Percentiles rank a stretch among this genome's conserved stretches.
Evolutionary conservation across 1,284 basidiomycete genomes (phyloP).

Genomic region (Apiotrichum laibachii): DNA sequence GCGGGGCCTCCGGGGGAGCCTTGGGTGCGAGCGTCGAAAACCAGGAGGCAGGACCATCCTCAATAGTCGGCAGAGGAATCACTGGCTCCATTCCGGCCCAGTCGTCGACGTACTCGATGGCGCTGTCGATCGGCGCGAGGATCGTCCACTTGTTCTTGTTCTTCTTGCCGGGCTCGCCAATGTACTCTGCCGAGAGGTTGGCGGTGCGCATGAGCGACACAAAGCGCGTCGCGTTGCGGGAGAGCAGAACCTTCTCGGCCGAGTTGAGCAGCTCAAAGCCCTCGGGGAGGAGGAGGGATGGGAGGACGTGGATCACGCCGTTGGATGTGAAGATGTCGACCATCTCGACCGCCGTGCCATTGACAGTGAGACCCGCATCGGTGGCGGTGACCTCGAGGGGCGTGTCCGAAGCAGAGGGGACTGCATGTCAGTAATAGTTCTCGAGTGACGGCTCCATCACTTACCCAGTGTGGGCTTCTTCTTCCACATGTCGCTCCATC

Average conservation of each 20-base stretch:
- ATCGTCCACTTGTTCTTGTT: conserved; percentile 62
- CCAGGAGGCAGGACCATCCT: background rate
- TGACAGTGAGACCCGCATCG: conserved; percentile 61
- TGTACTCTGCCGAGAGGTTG: conserved; percentile 64
- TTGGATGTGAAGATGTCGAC: conserved; percentile 90
- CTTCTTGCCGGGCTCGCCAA: conserved; percentile 60
- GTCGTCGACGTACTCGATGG: conserved; percentile 55
- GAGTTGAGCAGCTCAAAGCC: conserved; percentile 69
- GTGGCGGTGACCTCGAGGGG: conserved; percentile 60
- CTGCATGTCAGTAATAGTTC: background rate
- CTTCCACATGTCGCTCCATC: conserved; percentile 40
- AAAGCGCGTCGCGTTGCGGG: conserved; percentile 86
- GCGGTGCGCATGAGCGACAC: conserved; percentile 82
- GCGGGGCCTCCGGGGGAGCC: conserved; percentile 30
- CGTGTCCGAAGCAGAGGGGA: conserved; percentile 57
- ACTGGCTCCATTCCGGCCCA: background rate
- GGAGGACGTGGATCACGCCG: conserved; percentile 87
- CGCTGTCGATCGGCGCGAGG: conserved; percentile 85
- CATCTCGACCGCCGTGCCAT: conserved; percentile 61
- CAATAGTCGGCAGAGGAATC: background rate
- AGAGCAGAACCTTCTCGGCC: conserved; percentile 72
- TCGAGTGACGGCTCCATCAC: background rate
- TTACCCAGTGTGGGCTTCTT: conserved; percentile 28
- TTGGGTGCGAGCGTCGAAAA: background rate
- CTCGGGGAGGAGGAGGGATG: conserved; percentile 73